A percentile compares a stretch with the other conserved stretches of the same genome.
Evolutionary conservation across 1,284 basidiomycete species (phyloP).

Genomic region (Phellinidium pouzarii): DNA sequence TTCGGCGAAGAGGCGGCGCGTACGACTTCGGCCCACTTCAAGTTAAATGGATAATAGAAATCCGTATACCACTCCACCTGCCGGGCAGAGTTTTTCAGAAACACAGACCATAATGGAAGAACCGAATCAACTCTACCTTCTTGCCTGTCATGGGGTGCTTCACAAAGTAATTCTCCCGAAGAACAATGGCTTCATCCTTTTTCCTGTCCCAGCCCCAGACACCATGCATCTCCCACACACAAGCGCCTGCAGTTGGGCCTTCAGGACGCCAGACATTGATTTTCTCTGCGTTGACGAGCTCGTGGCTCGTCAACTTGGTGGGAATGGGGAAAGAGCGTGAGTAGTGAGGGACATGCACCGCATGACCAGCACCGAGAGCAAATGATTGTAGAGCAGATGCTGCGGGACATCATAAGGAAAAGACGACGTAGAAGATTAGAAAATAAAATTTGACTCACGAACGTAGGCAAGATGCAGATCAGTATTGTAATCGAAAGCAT

Average conservation of each 20-base stretch:
- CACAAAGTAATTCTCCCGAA: slow-evolving; percentile 84
- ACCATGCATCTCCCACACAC: slow-evolving; percentile 87
- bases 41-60: slow-evolving; percentile 80
- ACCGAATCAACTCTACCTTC: slow-evolving; percentile 35
- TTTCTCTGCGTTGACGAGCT: slow-evolving; percentile 50
- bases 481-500: slow-evolving; percentile 89
- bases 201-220: slow-evolving; percentile 87
- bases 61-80: slow-evolving; percentile 81
- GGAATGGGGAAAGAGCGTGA: slow-evolving; percentile 82
- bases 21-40: slow-evolving; percentile 69
- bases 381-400: slow-evolving; percentile 82
- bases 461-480: slow-evolving; percentile 85
- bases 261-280: slow-evolving; percentile 63
- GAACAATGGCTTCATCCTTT: slow-evolving; percentile 64
- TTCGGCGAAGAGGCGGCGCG: slow-evolving; percentile 39
- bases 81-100: background rate
- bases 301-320: slow-evolving; percentile 54
- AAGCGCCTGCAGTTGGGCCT: slow-evolving; percentile 65
- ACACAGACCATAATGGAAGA: background rate
- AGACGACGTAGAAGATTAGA: background rate
- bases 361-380: slow-evolving; percentile 74
- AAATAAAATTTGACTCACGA: slow-evolving; percentile 48
- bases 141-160: slow-evolving; percentile 56
- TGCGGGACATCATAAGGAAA: slow-evolving; percentile 25
- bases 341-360: slow-evolving; percentile 68